Percentiles rank a stretch among this genome's conserved stretches.
Conservation (phyloP, 2,329 filamentous ascomycete genomes). For the Aspergillus thermomutatus region DNA sequence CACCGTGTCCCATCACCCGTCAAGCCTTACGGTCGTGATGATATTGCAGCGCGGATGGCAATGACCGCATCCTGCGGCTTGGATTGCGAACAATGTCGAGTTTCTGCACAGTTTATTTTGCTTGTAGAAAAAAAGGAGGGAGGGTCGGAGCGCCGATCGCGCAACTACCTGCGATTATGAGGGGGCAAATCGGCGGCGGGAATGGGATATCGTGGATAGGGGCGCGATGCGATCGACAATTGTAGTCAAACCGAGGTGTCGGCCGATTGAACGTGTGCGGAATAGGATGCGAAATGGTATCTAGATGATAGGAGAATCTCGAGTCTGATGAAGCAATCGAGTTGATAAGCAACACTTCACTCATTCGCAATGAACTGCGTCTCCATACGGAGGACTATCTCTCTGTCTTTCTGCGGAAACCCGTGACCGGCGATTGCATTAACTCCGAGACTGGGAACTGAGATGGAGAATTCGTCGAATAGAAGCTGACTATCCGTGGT, state of each 20-base stretch:
- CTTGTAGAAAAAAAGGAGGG: background rate
- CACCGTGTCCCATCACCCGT: slow-evolving; percentile 7
- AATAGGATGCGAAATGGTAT: too few relatives aligned
- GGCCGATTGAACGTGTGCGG: background rate
- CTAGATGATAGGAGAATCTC: background rate
- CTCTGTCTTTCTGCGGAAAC: background rate
- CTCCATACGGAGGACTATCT: too few relatives aligned
- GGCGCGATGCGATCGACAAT: background rate
- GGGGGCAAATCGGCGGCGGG: background rate
- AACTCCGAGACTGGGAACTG: background rate
- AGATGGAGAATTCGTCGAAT: background rate
- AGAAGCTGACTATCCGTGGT: background rate
- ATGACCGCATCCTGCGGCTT: slow-evolving; percentile 21
- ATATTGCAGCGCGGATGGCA: slow-evolving; percentile 6
- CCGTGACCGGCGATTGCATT: background rate
- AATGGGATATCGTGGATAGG: background rate
- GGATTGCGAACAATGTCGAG: background rate
- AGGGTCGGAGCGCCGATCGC: background rate
- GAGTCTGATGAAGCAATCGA: too few relatives aligned
- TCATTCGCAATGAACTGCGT: too few relatives aligned
- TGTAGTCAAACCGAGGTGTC: background rate
- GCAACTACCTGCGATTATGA: background rate
- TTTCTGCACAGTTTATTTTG: background rate
- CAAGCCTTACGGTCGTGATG: slow-evolving; percentile 8
- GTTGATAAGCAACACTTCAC: too few relatives aligned